Evolutionary conservation across 176 grass and related monocot species (phyloP).

Genomic region (Pontederia crassipes): DNA sequence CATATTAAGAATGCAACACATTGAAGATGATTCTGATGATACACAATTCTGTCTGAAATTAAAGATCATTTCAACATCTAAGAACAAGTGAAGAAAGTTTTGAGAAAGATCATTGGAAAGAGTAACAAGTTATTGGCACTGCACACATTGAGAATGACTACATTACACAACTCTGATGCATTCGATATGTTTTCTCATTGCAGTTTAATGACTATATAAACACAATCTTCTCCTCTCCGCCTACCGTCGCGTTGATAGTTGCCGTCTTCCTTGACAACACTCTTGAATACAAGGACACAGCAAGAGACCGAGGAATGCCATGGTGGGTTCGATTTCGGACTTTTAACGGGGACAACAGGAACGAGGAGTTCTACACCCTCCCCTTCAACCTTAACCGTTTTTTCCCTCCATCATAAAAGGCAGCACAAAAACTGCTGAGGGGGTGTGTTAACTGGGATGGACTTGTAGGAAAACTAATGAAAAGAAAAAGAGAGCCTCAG

Average conservation of each 20-base stretch:
- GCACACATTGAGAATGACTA: too few relatives aligned
- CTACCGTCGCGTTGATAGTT: constrained; percentile 67
- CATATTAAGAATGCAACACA: too few relatives aligned
- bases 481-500: background rate
- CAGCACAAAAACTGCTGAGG: background rate
- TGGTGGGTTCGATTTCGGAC: constrained; percentile 80
- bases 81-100: too few relatives aligned
- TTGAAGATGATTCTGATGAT: too few relatives aligned
- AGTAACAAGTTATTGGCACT: too few relatives aligned
- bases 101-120: too few relatives aligned
- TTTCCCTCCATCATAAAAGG: constrained; percentile 52
- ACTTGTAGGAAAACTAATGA: background rate
- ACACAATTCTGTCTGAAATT: too few relatives aligned
- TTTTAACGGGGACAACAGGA: constrained; percentile 85
- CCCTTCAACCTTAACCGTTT: constrained; percentile 92
- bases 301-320: constrained; percentile 70
- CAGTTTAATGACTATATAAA: constrained; percentile 31
- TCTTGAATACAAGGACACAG: constrained; percentile 55
- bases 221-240: constrained; percentile 89
- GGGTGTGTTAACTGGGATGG: background rate
- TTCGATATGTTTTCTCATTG: background rate
- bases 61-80: too few relatives aligned
- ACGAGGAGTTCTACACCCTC: constrained; percentile 92
- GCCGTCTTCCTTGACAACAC: constrained; percentile 94
- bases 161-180: too few relatives aligned